These are phyloP conservation scores for Clavispora fructus DNA, from an alignment of 805 yeast genomes.

Conservation along the genomic window DNA sequence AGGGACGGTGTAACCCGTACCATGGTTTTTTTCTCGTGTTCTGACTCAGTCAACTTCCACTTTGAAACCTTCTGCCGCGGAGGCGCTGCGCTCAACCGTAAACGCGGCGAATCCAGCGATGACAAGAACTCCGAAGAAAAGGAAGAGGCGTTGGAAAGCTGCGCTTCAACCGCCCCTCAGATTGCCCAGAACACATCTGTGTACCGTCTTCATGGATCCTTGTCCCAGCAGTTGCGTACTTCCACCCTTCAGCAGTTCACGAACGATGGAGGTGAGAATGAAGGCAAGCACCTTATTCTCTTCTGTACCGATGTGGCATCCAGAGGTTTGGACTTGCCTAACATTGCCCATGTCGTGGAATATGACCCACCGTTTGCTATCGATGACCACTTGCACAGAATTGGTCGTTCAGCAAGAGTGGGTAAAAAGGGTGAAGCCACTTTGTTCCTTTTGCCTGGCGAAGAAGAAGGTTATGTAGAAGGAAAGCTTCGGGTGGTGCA, in stretches of 20 bases:
- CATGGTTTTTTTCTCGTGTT: slow-evolving; percentile 85
- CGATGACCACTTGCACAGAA: slow-evolving; percentile 93
- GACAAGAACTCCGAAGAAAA: slow-evolving; percentile 14
- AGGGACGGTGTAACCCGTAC: slow-evolving; percentile 43
- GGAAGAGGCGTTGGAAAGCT: slow-evolving; percentile 9
- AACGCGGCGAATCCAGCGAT: slow-evolving; percentile 20
- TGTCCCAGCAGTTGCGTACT: slow-evolving; percentile 79
- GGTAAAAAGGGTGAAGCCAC: slow-evolving; percentile 78
- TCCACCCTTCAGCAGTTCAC: slow-evolving; percentile 65
- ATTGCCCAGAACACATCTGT: slow-evolving; percentile 41
- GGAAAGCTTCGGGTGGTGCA: slow-evolving; percentile 38
- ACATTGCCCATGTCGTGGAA: slow-evolving; percentile 80
- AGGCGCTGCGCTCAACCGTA: slow-evolving; percentile 37
- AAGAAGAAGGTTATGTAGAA: slow-evolving; percentile 78
- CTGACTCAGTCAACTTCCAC: slow-evolving; percentile 96
- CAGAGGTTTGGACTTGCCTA: slow-evolving; percentile 90
- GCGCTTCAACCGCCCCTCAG: slow-evolving; percentile 50
- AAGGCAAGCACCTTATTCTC: slow-evolving; percentile 52
- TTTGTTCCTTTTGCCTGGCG: slow-evolving; percentile 80
- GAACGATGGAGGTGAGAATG: slow-evolving; percentile 30
- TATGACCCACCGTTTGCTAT: slow-evolving; percentile 92
- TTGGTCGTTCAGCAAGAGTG: slow-evolving; percentile 98
- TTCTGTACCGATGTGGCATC: slow-evolving; percentile 98
- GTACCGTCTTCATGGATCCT: slow-evolving; percentile 82
- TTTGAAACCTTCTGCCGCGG: slow-evolving; percentile 64